These are phyloP conservation scores for Chytriomyces confervae DNA, from an alignment of 192 early-diverging fungal species.

Conservation along the genomic window DNA sequence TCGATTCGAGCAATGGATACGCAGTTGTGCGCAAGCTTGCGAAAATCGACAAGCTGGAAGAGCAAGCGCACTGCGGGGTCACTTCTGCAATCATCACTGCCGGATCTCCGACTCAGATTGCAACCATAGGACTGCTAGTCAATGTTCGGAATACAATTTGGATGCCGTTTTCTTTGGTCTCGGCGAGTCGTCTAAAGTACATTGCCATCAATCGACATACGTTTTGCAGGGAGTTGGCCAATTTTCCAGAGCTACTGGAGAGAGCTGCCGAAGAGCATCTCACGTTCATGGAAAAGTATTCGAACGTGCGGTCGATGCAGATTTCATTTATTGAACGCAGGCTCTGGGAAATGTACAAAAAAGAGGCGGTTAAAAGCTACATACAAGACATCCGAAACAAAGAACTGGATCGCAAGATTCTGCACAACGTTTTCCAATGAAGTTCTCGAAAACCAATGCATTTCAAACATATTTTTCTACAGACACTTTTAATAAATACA, in stretches of 20 bases:
- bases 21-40: neutral
- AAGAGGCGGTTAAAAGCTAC: neutral
- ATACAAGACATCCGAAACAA: neutral
- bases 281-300: neutral
- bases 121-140: neutral
- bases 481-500: no score
- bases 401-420: neutral
- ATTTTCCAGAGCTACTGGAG: constrained; percentile 6
- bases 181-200: neutral
- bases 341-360: neutral
- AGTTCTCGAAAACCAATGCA: neutral
- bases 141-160: neutral
- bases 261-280: neutral
- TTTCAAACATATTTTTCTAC: neutral
- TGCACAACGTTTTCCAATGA: neutral
- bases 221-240: constrained; percentile 5
- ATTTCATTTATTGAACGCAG: neutral
- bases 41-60: neutral
- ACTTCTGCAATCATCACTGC: neutral
- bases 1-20: neutral
- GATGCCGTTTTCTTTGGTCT: neutral
- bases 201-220: constrained; percentile 17
- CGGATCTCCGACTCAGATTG: constrained; percentile 12
- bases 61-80: neutral
- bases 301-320: neutral